Evolutionary conservation across 2,329 filamentous ascomycete species (phyloP).

Genomic region (Fusarium staphyleae): DNA sequence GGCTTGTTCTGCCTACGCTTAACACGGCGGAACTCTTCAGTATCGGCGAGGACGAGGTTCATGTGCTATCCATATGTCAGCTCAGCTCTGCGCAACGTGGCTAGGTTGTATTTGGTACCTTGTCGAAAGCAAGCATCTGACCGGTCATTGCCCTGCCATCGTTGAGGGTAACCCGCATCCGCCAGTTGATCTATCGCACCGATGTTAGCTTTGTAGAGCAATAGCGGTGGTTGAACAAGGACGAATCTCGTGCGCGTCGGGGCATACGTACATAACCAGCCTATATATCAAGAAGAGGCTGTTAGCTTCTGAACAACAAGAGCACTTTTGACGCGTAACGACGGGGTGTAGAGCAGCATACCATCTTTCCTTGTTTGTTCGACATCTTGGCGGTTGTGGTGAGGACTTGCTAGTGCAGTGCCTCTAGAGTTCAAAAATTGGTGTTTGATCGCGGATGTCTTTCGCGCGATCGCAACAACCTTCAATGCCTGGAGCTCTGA

Average conservation of each 20-base stretch:
- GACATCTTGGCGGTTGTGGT: slow-evolving; percentile 45
- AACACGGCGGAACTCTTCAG: slow-evolving; percentile 93
- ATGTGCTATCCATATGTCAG: slow-evolving; percentile 73
- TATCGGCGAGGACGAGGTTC: slow-evolving; percentile 98
- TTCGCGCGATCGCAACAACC: slow-evolving; percentile 50
- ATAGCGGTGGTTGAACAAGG: not conserved
- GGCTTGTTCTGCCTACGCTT: slow-evolving; percentile 84
- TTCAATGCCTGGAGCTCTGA: slow-evolving; percentile 55
- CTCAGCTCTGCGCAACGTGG: not conserved
- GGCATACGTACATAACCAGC: slow-evolving; percentile 71
- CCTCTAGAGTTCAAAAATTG: slow-evolving; percentile 54
- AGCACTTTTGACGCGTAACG: slow-evolving; percentile 40
- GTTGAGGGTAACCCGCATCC: slow-evolving; percentile 95
- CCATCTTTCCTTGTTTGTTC: slow-evolving; percentile 99
- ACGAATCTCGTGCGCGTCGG: slow-evolving; percentile 13
- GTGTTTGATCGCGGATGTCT: slow-evolving; percentile 48
- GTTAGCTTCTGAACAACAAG: slow-evolving; percentile 66
- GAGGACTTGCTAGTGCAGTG: slow-evolving; percentile 45
- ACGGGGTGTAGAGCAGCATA: slow-evolving; percentile 58
- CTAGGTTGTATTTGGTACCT: slow-evolving; percentile 61
- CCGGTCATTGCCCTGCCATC: slow-evolving; percentile 97
- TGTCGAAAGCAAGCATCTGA: slow-evolving; percentile 98
- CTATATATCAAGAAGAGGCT: slow-evolving; percentile 58
- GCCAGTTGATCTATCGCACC: slow-evolving; percentile 86
- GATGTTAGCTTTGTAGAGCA: slow-evolving; percentile 19